Percentiles rank a stretch among this genome's conserved stretches.
phyloP scores from a whole-genome alignment of 768 basidiomycete genomes.

The Macrocybe gigantea region DNA sequence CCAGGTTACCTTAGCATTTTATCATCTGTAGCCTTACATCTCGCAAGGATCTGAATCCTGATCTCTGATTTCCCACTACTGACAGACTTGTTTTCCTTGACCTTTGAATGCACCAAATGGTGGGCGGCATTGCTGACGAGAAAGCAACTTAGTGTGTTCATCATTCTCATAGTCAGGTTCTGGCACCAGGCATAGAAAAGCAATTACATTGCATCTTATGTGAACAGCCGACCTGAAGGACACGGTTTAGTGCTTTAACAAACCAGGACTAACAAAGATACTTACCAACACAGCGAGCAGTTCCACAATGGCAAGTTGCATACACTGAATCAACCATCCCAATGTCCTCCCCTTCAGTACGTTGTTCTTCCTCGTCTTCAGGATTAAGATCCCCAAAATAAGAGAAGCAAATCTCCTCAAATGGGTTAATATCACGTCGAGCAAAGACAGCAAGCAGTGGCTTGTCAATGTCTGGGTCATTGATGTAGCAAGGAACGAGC shows the following conservation, averaged over 20 bases:
- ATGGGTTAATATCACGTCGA: slow-evolving; percentile 49
- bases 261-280: not conserved
- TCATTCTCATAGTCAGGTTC: too few species aligned
- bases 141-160: too few species aligned
- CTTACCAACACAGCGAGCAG: slow-evolving; percentile 44
- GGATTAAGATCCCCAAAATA: slow-evolving; percentile 47
- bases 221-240: slow-evolving; percentile 13
- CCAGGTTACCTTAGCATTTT: too few species aligned
- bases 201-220: not conserved
- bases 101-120: too few species aligned
- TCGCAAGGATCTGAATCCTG: too few species aligned
- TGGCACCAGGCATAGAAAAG: not conserved
- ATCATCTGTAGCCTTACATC: too few species aligned
- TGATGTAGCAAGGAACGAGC: slow-evolving; percentile 71
- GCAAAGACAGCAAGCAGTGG: slow-evolving; percentile 69
- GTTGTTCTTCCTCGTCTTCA: too few species aligned
- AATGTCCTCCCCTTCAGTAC: not conserved
- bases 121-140: too few species aligned
- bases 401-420: slow-evolving; percentile 74
- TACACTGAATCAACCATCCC: slow-evolving; percentile 37
- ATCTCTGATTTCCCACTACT: too few species aligned
- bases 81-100: too few species aligned
- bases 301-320: slow-evolving; percentile 44
- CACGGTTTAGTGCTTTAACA: not conserved
- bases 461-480: slow-evolving; percentile 67